These are phyloP conservation scores for Gossypium thurberi DNA, from an alignment of 345 rosid genomes.

Conservation along the genomic window DNA sequence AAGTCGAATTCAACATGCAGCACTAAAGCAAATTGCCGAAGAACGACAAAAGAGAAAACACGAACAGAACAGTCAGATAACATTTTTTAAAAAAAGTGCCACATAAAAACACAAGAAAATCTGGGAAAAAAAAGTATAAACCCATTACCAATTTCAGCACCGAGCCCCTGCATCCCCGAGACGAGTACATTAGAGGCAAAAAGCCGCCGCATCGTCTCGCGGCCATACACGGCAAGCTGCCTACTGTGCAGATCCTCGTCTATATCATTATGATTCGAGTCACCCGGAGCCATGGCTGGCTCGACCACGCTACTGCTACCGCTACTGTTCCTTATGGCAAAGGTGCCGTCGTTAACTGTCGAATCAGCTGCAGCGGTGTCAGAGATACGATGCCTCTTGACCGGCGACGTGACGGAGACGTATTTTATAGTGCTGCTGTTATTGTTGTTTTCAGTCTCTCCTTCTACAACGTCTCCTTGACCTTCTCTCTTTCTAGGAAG, in stretches of 20 bases:
- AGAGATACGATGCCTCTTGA: constrained; percentile 51
- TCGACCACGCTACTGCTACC: constrained; percentile 15
- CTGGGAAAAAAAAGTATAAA: background rate
- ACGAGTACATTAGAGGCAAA: constrained; percentile 81
- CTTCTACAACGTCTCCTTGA: constrained; percentile 52
- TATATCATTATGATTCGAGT: constrained; percentile 56
- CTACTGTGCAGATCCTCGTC: constrained; percentile 98
- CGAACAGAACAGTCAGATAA: background rate
- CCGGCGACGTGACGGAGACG: constrained; percentile 28
- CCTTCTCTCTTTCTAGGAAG: constrained; percentile 88
- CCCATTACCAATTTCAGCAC: constrained; percentile 79
- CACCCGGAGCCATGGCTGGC: constrained; percentile 60
- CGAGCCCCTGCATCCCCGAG: constrained; percentile 92
- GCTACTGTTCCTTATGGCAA: constrained; percentile 19
- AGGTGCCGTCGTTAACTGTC: constrained; percentile 17
- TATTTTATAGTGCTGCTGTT: constrained; percentile 15
- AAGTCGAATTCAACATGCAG: background rate
- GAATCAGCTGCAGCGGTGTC: constrained; percentile 19
- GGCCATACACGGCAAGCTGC: constrained; percentile 98
- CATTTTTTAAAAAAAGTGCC: background rate
- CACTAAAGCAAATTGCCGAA: background rate
- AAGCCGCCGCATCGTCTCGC: constrained; percentile 93
- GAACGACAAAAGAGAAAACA: background rate
- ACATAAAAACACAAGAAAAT: background rate
- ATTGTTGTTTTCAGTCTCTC: constrained; percentile 26